Percentiles rank a stretch among this genome's conserved stretches.
phyloP scores from a whole-genome alignment of 73 alveolate species.

The Tetrahymena thermophila region DNA sequence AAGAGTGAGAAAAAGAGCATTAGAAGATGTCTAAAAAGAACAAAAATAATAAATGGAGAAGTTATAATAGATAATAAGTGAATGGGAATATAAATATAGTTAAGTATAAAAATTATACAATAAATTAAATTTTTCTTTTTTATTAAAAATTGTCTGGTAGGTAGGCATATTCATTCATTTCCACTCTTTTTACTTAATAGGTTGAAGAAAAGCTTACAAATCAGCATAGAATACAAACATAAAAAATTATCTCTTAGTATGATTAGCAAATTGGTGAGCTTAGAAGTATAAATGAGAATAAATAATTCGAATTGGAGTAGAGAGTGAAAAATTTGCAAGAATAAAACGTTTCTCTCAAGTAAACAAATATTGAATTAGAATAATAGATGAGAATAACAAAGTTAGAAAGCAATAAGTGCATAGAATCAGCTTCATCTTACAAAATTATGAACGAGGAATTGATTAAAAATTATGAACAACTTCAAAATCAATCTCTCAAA shows the following conservation, averaged over 20 bases:
- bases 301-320: background rate
- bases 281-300: background rate
- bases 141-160: background rate
- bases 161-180: background rate
- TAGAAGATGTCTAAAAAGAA: background rate
- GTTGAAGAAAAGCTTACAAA: background rate
- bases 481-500: background rate
- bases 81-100: background rate
- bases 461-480: background rate
- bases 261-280: background rate
- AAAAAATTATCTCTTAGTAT: background rate
- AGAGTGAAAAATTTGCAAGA: background rate
- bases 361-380: background rate
- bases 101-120: background rate
- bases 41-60: background rate
- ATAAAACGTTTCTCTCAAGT: background rate
- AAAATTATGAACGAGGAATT: background rate
- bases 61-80: background rate
- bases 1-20: background rate
- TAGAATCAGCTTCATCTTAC: background rate
- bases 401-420: background rate
- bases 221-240: background rate
- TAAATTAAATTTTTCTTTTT: background rate
- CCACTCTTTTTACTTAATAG: background rate
- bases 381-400: background rate